Percentiles rank a stretch among this genome's conserved stretches.
phyloP scores from a whole-genome alignment of 805 yeast genomes.

The Suhomyces sp. region DNA sequence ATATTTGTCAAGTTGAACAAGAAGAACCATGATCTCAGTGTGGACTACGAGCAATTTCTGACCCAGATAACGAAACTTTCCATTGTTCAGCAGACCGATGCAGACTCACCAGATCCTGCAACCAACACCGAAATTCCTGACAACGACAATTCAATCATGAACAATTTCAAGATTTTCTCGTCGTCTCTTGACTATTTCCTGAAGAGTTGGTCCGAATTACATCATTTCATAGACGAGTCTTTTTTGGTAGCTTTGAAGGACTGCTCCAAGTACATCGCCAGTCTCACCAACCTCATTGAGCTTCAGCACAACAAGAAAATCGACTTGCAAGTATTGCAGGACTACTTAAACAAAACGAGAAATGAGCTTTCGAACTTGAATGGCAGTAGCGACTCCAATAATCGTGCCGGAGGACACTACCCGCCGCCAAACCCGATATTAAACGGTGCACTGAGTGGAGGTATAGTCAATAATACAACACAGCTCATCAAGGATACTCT shows the following conservation, averaged over 20 bases:
- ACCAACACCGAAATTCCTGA: conserved; percentile 2
- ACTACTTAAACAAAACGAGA: conserved; percentile 69
- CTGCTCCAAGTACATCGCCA: conserved; percentile 65
- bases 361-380: conserved; percentile 51
- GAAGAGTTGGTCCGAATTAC: conserved; percentile 41
- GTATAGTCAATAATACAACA: conserved; percentile 41
- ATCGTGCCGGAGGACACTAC: conserved; percentile 5
- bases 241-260: conserved; percentile 82
- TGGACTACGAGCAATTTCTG: conserved; percentile 70
- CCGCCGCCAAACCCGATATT: conserved; percentile 35
- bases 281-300: conserved; percentile 58
- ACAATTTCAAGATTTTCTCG: conserved; percentile 36
- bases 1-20: conserved; percentile 70
- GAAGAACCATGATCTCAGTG: conserved; percentile 68
- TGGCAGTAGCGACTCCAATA: conserved; percentile 10
- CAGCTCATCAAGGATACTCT: conserved; percentile 50
- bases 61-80: conserved; percentile 68
- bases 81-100: conserved; percentile 42
- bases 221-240: conserved; percentile 64
- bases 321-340: conserved; percentile 83
- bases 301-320: conserved; percentile 87
- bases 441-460: conserved; percentile 21
- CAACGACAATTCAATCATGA: conserved; percentile 17
- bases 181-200: conserved; percentile 35
- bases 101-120: conserved; percentile 3